Percentiles rank a stretch among this genome's conserved stretches.
These are phyloP conservation scores for Botrytis elliptica DNA, from an alignment of 2,329 filamentous ascomycete species.

Conservation along the genomic window DNA sequence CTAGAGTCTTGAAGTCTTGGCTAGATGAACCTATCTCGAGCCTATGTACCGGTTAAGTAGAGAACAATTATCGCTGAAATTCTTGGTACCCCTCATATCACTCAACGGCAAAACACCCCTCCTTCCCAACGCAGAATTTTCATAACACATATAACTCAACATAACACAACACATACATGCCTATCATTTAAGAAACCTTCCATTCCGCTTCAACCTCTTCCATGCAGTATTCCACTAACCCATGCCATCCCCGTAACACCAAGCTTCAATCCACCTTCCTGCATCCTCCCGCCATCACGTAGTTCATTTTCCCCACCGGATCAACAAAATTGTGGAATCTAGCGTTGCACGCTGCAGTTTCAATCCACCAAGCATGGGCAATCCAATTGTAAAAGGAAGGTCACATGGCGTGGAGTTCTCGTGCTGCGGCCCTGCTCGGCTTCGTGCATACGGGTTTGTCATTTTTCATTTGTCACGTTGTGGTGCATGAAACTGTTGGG, in stretches of 20 bases:
- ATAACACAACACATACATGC: not conserved
- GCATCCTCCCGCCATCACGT: slow-evolving; percentile 11
- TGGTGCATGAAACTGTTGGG: not conserved
- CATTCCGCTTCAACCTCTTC: not conserved
- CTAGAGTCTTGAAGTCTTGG: not conserved
- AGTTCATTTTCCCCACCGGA: slow-evolving; percentile 3
- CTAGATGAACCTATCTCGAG: not conserved
- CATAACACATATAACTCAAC: not conserved
- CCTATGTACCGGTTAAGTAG: not conserved
- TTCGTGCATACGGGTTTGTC: not conserved
- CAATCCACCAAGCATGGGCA: not conserved
- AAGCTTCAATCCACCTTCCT: not conserved
- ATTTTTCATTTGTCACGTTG: not conserved
- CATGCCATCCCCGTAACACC: not conserved
- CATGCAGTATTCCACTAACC: not conserved
- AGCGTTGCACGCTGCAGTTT: not conserved
- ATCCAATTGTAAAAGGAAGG: not conserved
- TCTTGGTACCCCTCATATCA: slow-evolving; percentile 1
- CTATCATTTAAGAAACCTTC: not conserved
- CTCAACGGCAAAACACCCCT: not conserved
- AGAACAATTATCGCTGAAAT: not conserved
- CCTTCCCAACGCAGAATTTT: slow-evolving; percentile 4
- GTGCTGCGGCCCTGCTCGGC: slow-evolving; percentile 8
- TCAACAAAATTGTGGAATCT: not conserved
- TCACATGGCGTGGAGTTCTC: slow-evolving; percentile 17